These are phyloP conservation scores for Cucurbita ficifolia DNA, from an alignment of 306 rosid genomes.

Conservation along the genomic window DNA sequence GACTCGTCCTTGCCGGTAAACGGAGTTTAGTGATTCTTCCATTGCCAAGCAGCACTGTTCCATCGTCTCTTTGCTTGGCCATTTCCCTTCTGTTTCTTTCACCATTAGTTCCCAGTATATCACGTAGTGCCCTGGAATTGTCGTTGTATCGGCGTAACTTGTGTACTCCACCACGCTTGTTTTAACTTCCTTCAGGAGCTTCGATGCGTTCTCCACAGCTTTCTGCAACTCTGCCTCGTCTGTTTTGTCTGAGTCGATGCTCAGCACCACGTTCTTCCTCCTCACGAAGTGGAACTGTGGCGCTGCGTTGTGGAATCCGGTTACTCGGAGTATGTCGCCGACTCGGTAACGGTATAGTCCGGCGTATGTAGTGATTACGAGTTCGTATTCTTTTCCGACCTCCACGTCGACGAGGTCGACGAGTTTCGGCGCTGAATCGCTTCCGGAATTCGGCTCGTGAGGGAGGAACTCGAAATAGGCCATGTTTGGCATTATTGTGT, in stretches of 20 bases:
- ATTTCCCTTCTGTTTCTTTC: constrained; percentile 16
- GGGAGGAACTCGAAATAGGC: constrained; percentile 49
- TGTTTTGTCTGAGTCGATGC: constrained; percentile 49
- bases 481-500: constrained; percentile 59
- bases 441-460: constrained; percentile 16
- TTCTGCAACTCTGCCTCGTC: constrained; percentile 45
- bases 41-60: constrained; percentile 28
- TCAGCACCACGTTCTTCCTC: constrained; percentile 36
- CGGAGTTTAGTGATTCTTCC: constrained; percentile 45
- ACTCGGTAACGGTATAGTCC: constrained; percentile 41
- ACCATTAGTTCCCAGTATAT: constrained; percentile 40
- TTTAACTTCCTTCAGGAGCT: constrained; percentile 5
- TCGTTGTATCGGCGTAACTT: constrained; percentile 34
- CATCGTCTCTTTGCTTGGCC: constrained; percentile 15
- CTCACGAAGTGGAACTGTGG: constrained; percentile 51
- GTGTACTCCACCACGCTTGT: constrained; percentile 51
- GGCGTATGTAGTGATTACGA: constrained; percentile 38
- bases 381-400: constrained; percentile 43
- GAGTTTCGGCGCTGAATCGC: constrained; percentile 9
- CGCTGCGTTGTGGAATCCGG: constrained; percentile 57
- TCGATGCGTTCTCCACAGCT: constrained; percentile 34
- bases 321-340: constrained; percentile 45
- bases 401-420: constrained; percentile 28
- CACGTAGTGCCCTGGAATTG: constrained; percentile 49
- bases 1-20: constrained; percentile 39